Evolutionary conservation across 352 stramenopile genomes (phyloP).

Genomic region (Globisporangium heterothallicum): DNA sequence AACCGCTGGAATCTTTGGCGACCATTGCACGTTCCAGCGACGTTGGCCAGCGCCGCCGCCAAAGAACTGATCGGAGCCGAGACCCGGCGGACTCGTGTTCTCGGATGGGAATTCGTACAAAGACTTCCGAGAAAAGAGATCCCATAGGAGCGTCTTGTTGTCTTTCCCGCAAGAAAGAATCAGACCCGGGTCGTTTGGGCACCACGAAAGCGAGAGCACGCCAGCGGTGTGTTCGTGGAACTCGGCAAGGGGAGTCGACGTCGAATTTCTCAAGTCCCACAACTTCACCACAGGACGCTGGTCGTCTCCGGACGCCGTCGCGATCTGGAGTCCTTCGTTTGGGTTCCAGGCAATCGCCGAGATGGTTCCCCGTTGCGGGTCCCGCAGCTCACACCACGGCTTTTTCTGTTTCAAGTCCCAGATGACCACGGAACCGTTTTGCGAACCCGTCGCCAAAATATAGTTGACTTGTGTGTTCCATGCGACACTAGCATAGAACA

Average conservation of each 20-base stretch:
- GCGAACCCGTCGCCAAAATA: slow-evolving; percentile 93
- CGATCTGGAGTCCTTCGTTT: slow-evolving; percentile 95
- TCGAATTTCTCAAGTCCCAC: slow-evolving; percentile 97
- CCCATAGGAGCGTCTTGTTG: slow-evolving; percentile 98
- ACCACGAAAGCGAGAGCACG: slow-evolving; percentile 97
- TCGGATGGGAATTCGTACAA: slow-evolving; percentile 93
- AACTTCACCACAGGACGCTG: slow-evolving; percentile 95
- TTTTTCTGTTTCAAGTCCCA: slow-evolving; percentile 99
- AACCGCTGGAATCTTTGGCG: slow-evolving; percentile 91
- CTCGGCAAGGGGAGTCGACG: slow-evolving; percentile 94
- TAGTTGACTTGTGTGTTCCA: slow-evolving; percentile 99
- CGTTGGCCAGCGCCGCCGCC: slow-evolving; percentile 68
- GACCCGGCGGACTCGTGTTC: slow-evolving; percentile 41
- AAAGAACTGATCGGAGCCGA: slow-evolving; percentile 81
- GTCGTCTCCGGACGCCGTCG: slow-evolving; percentile 94
- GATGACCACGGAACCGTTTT: slow-evolving; percentile 93
- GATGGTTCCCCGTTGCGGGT: slow-evolving; percentile 83
- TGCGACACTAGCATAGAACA: slow-evolving; percentile 54
- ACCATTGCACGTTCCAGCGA: slow-evolving; percentile 96
- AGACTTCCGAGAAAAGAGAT: slow-evolving; percentile 91
- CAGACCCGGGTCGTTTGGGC: slow-evolving; percentile 92
- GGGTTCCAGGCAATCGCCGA: slow-evolving; percentile 97
- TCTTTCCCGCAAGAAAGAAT: slow-evolving; percentile 95
- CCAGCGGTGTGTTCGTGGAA: slow-evolving; percentile 94
- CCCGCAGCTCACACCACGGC: slow-evolving; percentile 96